Evolutionary conservation across 495 filamentous ascomycete genomes (phyloP).

Genomic region (Hypoxylon rickii): DNA sequence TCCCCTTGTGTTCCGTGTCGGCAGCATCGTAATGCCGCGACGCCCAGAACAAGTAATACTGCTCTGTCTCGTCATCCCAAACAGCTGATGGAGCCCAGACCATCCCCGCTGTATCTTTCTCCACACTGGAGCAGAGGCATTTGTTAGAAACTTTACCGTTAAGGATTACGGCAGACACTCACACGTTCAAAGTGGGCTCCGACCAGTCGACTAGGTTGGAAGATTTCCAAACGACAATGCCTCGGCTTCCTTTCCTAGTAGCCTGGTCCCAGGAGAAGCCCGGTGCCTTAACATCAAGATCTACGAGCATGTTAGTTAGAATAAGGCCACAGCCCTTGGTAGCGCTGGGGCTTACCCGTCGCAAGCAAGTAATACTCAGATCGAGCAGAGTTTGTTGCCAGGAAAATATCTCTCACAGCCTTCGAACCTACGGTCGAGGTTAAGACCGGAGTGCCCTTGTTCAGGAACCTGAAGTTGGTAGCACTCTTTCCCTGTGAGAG

Average conservation of each 20-base stretch:
- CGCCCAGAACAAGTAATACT: slow-evolving; percentile 46
- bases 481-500: slow-evolving; percentile 41
- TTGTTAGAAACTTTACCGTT: not conserved
- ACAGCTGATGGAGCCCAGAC: slow-evolving; percentile 47
- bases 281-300: slow-evolving; percentile 18
- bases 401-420: slow-evolving; percentile 42
- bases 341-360: slow-evolving; percentile 14
- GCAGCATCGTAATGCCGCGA: slow-evolving; percentile 32
- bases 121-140: slow-evolving; percentile 26
- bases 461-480: slow-evolving; percentile 38
- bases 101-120: slow-evolving; percentile 45
- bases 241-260: slow-evolving; percentile 40
- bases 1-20: slow-evolving; percentile 33
- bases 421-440: slow-evolving; percentile 41
- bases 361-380: slow-evolving; percentile 31
- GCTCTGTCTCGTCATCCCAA: slow-evolving; percentile 39
- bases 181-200: slow-evolving; percentile 18
- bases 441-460: slow-evolving; percentile 41
- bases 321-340: not conserved
- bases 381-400: slow-evolving; percentile 36
- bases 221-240: slow-evolving; percentile 46
- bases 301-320: slow-evolving; percentile 5
- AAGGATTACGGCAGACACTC: not conserved
- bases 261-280: slow-evolving; percentile 44
- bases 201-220: slow-evolving; percentile 43